A percentile compares a stretch with the other conserved stretches of the same genome.
These are phyloP conservation scores for Dimargaris xerosporica DNA, from an alignment of 192 early-diverging fungal species.

Conservation along the genomic window DNA sequence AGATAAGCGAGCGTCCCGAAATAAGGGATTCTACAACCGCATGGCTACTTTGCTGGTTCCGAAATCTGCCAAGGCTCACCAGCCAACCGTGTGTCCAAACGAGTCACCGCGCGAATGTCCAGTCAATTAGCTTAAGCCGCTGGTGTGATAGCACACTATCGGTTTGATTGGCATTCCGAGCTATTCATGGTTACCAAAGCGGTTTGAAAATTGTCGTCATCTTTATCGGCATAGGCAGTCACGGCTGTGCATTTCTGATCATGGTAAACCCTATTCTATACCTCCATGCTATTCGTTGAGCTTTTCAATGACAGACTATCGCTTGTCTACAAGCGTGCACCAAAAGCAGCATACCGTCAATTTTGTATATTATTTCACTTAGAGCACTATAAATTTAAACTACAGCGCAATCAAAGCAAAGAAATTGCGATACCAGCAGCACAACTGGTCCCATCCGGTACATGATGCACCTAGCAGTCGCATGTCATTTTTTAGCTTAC, in stretches of 20 bases:
- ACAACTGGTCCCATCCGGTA: too few species aligned
- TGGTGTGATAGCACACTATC: too few species aligned
- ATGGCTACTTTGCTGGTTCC: not conserved
- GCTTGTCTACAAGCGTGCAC: not conserved
- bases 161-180: not conserved
- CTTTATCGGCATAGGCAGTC: not conserved
- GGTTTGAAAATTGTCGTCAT: not conserved
- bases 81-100: not conserved
- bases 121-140: too few species aligned
- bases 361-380: too few species aligned
- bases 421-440: too few species aligned
- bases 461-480: too few species aligned
- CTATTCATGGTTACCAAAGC: not conserved
- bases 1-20: not conserved
- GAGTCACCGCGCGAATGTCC: too few species aligned
- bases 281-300: not conserved
- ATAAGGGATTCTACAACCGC: not conserved
- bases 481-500: too few species aligned
- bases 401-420: too few species aligned
- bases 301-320: not conserved
- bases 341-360: too few species aligned
- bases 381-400: too few species aligned
- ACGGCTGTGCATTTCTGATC: not conserved
- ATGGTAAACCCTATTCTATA: not conserved
- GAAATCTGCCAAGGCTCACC: not conserved